A percentile compares a stretch with the other conserved stretches of the same genome.
Conservation (phyloP, 2,329 filamentous ascomycete species). For the Chaetomiaceae sp. region DNA sequence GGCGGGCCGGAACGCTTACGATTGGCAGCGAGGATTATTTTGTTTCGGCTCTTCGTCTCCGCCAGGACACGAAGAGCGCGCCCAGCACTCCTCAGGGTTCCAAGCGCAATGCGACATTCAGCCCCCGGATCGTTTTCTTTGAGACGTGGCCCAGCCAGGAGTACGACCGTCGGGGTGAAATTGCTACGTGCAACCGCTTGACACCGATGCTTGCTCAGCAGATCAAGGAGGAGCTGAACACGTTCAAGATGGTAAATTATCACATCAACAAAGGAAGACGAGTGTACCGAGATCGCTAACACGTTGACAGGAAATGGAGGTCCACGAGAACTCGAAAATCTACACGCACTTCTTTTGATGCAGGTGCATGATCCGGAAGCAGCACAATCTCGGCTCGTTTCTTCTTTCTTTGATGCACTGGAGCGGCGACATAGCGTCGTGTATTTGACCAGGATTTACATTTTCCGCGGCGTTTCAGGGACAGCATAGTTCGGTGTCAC, state of each 20-base stretch:
- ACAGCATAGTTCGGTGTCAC: conserved; percentile 57
- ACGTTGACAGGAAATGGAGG: conserved; percentile 87
- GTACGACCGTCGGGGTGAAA: conserved; percentile 92
- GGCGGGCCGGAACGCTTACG: conserved; percentile 64
- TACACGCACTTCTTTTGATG: conserved; percentile 98
- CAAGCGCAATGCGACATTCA: conserved; percentile 70
- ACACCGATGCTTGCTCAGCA: conserved; percentile 97
- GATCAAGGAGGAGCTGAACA: conserved; percentile 99
- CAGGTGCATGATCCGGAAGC: conserved; percentile 24
- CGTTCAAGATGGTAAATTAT: conserved; percentile 88
- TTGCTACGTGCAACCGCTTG: conserved; percentile 95
- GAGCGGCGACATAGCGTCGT: conserved; percentile 36
- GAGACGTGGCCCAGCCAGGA: conserved; percentile 95
- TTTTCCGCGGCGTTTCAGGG: conserved; percentile 45
- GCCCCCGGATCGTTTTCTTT: conserved; percentile 87
- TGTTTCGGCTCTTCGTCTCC: conserved; percentile 67
- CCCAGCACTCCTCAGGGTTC: conserved; percentile 70
- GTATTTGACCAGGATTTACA: conserved; percentile 50
- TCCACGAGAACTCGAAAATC: conserved; percentile 97
- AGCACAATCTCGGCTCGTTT: conserved; percentile 29
- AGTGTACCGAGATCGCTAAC: conserved; percentile 1
- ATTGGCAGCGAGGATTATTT: conserved; percentile 89
- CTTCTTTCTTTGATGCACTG: conserved; percentile 26
- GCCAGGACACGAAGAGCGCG: conserved; percentile 72
- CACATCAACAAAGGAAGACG: not conserved